These are phyloP conservation scores for Sarocladium brachiariae DNA, from an alignment of 2,329 filamentous ascomycete genomes.

Conservation along the genomic window DNA sequence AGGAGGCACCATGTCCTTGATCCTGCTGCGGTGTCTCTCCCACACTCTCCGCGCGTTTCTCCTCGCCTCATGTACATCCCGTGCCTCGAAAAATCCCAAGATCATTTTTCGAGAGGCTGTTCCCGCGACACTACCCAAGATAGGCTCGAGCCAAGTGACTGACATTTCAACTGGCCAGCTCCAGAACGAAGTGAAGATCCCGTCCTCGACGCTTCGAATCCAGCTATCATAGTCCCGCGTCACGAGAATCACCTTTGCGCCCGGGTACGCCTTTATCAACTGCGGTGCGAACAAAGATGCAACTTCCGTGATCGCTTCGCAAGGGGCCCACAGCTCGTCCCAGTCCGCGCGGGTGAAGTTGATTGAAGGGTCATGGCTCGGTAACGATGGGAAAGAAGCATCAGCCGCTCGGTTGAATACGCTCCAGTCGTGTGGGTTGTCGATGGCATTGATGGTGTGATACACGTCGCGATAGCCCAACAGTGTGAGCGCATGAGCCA, in stretches of 20 bases:
- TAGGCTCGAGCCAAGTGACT: conserved; percentile 19
- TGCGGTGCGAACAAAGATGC: conserved; percentile 21
- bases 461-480: conserved; percentile 27
- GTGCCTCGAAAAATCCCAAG: conserved; percentile 21
- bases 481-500: conserved; percentile 23
- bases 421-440: conserved; percentile 18
- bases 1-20: conserved; percentile 21
- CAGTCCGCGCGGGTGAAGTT: conserved; percentile 22
- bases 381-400: conserved; percentile 20
- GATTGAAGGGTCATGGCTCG: conserved; percentile 16
- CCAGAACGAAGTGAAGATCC: conserved; percentile 20
- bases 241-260: conserved; percentile 27
- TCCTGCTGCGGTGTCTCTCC: conserved; percentile 21
- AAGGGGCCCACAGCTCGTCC: conserved; percentile 24
- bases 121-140: conserved; percentile 24
- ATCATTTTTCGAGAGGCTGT: conserved; percentile 18
- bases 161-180: conserved; percentile 14
- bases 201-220: conserved; percentile 25
- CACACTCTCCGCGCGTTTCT: conserved; percentile 19
- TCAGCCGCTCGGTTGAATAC: conserved; percentile 23
- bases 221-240: conserved; percentile 25
- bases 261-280: conserved; percentile 23
- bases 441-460: conserved; percentile 18
- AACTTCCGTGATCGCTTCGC: conserved; percentile 24
- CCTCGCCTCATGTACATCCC: conserved; percentile 16